Percentiles rank a stretch among this genome's conserved stretches.
phyloP scores from a whole-genome alignment of 495 filamentous ascomycete species.

The Penicillium crystallinum region DNA sequence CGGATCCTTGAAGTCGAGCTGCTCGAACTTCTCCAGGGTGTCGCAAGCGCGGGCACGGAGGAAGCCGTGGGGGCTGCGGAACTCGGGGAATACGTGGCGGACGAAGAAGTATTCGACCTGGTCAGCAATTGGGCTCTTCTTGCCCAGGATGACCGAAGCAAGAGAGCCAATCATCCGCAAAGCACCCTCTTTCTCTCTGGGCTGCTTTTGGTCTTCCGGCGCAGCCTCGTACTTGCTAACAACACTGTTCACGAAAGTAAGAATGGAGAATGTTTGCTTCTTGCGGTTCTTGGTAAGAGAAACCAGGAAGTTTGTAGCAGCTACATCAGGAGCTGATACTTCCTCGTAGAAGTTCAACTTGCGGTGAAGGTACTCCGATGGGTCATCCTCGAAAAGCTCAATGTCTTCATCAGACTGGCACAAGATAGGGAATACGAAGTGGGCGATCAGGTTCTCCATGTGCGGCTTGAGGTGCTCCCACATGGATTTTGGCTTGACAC shows the following conservation, averaged over 20 bases:
- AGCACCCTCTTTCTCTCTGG: slow-evolving; percentile 93
- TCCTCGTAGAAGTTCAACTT: slow-evolving; percentile 98
- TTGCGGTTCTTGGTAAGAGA: slow-evolving; percentile 89
- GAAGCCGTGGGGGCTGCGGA: slow-evolving; percentile 88
- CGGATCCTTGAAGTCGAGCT: slow-evolving; percentile 90
- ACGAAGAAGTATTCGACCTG: slow-evolving; percentile 99
- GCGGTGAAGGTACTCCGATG: slow-evolving; percentile 91
- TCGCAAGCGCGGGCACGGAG: slow-evolving; percentile 93
- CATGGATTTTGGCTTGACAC: slow-evolving; percentile 94
- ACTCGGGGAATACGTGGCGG: slow-evolving; percentile 96
- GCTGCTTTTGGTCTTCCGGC: slow-evolving; percentile 79
- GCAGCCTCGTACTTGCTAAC: slow-evolving; percentile 86
- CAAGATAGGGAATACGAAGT: slow-evolving; percentile 90
- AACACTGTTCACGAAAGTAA: slow-evolving; percentile 87
- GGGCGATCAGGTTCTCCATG: slow-evolving; percentile 82
- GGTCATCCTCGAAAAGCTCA: slow-evolving; percentile 88
- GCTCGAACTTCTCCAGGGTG: slow-evolving; percentile 94
- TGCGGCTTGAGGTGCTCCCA: slow-evolving; percentile 93
- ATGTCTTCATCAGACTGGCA: slow-evolving; percentile 91
- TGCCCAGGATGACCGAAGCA: slow-evolving; percentile 87
- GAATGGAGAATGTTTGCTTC: slow-evolving; percentile 90
- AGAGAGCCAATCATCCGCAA: slow-evolving; percentile 96
- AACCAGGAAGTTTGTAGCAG: slow-evolving; percentile 93
- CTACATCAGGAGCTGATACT: slow-evolving; percentile 90
- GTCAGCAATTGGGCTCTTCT: slow-evolving; percentile 95